Percentiles rank a stretch among this genome's conserved stretches.
These are phyloP conservation scores for Beauveria sp. DNA, from an alignment of 2,329 filamentous ascomycete species.

Conservation along the genomic window DNA sequence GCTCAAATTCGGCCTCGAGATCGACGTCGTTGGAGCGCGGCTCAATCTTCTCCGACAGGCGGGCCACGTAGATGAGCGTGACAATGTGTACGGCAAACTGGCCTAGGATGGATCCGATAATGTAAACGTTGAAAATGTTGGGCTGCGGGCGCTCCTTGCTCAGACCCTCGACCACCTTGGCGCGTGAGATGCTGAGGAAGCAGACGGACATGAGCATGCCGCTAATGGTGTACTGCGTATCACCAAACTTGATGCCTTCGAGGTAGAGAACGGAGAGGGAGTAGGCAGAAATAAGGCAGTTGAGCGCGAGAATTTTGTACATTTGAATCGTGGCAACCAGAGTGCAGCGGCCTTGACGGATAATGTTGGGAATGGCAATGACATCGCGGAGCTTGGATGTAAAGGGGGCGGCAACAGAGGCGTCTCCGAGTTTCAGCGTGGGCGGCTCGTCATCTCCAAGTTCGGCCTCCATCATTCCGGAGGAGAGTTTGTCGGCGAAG, in stretches of 20 bases:
- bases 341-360: slow-evolving; percentile 94
- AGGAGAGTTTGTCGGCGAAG: slow-evolving; percentile 79
- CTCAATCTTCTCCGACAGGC: slow-evolving; percentile 76
- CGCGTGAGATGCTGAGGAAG: slow-evolving; percentile 96
- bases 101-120: slow-evolving; percentile 93
- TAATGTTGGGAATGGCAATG: slow-evolving; percentile 94
- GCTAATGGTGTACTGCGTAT: slow-evolving; percentile 96
- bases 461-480: slow-evolving; percentile 83
- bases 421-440: slow-evolving; percentile 93
- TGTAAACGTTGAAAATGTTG: slow-evolving; percentile 99
- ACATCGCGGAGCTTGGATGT: slow-evolving; percentile 97
- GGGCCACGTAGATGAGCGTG: slow-evolving; percentile 89
- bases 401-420: slow-evolving; percentile 93
- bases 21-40: slow-evolving; percentile 64
- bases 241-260: slow-evolving; percentile 97
- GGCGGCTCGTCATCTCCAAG: slow-evolving; percentile 86
- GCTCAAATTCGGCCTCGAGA: slow-evolving; percentile 88
- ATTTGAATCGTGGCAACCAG: slow-evolving; percentile 98
- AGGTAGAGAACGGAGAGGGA: slow-evolving; percentile 93
- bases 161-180: slow-evolving; percentile 87
- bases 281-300: slow-evolving; percentile 97
- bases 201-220: slow-evolving; percentile 99
- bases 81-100: slow-evolving; percentile 95
- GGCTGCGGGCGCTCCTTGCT: slow-evolving; percentile 97
- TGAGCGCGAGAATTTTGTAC: slow-evolving; percentile 98